A percentile compares a stretch with the other conserved stretches of the same genome.
Conservation (phyloP, 768 basidiomycete species). For the Podaxis sp. region DNA sequence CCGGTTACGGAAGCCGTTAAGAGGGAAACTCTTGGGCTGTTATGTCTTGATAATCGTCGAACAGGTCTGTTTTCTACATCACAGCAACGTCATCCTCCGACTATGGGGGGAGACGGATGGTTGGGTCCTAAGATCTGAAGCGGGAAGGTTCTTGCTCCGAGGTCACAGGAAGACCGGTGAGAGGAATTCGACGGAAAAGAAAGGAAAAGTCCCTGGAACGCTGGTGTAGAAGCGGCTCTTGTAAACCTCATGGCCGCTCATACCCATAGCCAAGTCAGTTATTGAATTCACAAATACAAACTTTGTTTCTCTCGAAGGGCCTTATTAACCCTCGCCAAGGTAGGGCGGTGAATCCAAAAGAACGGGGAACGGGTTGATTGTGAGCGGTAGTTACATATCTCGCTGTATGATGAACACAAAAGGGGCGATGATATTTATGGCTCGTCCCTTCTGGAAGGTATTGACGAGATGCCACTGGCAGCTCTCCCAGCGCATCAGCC, state of each 20-base stretch:
- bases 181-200: constrained; percentile 14
- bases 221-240: constrained; percentile 10
- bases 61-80: background rate
- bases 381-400: background rate
- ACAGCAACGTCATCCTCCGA: constrained; percentile 10
- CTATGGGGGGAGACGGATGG: background rate
- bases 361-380: background rate
- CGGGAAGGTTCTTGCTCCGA: constrained; percentile 13
- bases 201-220: constrained; percentile 9
- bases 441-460: background rate
- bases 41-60: constrained; percentile 1
- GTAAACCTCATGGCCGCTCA: constrained; percentile 3
- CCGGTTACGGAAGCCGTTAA: background rate
- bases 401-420: background rate
- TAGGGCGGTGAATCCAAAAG: background rate
- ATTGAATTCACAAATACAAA: background rate
- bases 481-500: constrained; percentile 10
- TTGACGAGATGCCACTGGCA: background rate
- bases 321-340: background rate
- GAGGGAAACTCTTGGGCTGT: background rate
- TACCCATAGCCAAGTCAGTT: background rate
- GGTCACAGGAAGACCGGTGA: constrained; percentile 14
- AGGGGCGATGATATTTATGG: constrained; percentile 11
- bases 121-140: constrained; percentile 2
- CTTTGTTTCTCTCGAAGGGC: background rate